A percentile compares a stretch with the other conserved stretches of the same genome.
Evolutionary conservation across 352 stramenopile genomes (phyloP).

Genomic region (Globisporangium sylvaticum): DNA sequence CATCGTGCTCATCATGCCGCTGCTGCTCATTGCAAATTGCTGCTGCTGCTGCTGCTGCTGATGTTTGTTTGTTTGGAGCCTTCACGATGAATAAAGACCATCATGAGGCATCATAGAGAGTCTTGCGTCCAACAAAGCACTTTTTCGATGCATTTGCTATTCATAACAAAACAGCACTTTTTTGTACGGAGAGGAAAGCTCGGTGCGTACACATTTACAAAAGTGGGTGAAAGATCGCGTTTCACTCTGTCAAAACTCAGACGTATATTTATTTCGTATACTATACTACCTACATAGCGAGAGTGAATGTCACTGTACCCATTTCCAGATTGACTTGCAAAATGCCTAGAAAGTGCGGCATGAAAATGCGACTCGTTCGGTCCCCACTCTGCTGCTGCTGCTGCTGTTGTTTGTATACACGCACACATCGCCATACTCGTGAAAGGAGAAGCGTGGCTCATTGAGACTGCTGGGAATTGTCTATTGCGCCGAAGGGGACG

Average conservation of each 20-base stretch:
- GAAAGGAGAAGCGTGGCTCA: neutral
- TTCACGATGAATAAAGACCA: too few relatives aligned
- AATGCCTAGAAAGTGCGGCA: neutral
- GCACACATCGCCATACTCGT: neutral
- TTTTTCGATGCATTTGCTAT: too few relatives aligned
- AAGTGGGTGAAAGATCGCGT: too few relatives aligned
- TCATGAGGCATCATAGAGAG: too few relatives aligned
- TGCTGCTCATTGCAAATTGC: slow-evolving; percentile 7
- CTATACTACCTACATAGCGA: neutral
- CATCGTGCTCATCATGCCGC: slow-evolving; percentile 13
- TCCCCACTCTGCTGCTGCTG: neutral
- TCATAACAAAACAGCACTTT: too few relatives aligned
- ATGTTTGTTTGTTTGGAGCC: neutral
- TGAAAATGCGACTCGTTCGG: neutral
- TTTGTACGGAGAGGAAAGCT: too few relatives aligned
- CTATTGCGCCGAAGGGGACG: neutral
- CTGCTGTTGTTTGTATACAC: neutral
- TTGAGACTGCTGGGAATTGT: neutral
- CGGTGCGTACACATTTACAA: too few relatives aligned
- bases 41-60: neutral
- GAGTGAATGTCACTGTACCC: neutral
- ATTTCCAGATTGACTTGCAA: neutral
- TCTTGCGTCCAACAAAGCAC: too few relatives aligned
- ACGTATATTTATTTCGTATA: neutral
- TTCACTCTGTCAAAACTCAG: too few relatives aligned